A percentile compares a stretch with the other conserved stretches of the same genome.
phyloP scores from a whole-genome alignment of 2,329 filamentous ascomycete species.

The Curvularia sp. region DNA sequence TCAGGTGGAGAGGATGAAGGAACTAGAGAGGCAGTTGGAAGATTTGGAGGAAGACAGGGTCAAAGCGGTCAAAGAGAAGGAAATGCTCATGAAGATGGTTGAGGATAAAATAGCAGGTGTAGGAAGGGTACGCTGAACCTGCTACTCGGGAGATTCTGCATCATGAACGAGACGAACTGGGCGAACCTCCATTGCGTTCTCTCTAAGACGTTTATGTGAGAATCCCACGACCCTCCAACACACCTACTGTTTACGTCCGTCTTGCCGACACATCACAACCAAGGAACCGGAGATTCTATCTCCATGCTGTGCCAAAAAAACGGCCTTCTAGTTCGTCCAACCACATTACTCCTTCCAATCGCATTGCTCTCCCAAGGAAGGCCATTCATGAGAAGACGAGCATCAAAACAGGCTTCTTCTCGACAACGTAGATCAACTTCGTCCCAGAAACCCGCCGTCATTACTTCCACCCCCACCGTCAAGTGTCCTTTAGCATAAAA shows the following conservation, averaged over 20 bases:
- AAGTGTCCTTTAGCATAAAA: not conserved
- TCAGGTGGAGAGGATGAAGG: conserved; percentile 68
- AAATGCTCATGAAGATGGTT: conserved; percentile 54
- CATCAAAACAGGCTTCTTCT: not conserved
- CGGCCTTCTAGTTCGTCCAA: not conserved
- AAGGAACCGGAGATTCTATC: not conserved
- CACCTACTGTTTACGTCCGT: not conserved
- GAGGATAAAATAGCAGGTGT: conserved; percentile 56
- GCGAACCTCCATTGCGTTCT: not conserved
- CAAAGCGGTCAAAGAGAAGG: conserved; percentile 53
- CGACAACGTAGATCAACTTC: not conserved
- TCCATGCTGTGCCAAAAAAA: not conserved
- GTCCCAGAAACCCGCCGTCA: not conserved
- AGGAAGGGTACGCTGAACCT: conserved; percentile 26
- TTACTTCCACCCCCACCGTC: not conserved
- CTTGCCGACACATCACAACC: not conserved
- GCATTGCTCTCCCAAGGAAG: not conserved
- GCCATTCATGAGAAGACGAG: not conserved
- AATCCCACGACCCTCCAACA: not conserved
- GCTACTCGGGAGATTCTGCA: not conserved
- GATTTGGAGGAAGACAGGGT: conserved; percentile 53
- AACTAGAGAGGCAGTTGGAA: conserved; percentile 54
- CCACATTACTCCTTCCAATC: not conserved
- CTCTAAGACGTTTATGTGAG: not conserved
- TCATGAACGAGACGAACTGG: not conserved